A percentile compares a stretch with the other conserved stretches of the same genome.
These are phyloP conservation scores for Fusarium proliferatum DNA, from an alignment of 2,329 filamentous ascomycete species.

Conservation along the genomic window DNA sequence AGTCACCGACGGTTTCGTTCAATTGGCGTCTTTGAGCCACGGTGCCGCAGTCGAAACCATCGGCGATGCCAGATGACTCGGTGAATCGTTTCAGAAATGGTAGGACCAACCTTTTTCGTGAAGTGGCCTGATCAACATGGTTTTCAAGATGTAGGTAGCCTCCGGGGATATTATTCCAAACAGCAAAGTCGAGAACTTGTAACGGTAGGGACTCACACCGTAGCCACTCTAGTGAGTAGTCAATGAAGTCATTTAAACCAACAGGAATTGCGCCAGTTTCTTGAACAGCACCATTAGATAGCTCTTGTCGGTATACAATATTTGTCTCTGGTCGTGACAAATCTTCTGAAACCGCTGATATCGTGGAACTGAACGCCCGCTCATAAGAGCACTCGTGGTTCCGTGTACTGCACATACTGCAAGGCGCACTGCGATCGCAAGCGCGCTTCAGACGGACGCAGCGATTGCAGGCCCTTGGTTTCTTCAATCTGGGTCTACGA, in stretches of 20 bases:
- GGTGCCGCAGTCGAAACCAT: neutral
- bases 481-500: neutral
- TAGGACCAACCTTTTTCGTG: neutral
- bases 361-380: rapidly evolving
- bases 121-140: neutral
- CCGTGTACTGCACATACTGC: neutral
- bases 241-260: neutral
- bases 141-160: no score
- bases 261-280: neutral
- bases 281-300: rapidly evolving
- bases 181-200: neutral
- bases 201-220: neutral
- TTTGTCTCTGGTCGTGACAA: neutral
- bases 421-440: neutral
- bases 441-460: neutral
- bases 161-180: no score
- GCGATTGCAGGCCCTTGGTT: neutral
- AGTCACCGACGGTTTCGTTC: rapidly evolving
- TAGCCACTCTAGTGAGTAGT: neutral
- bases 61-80: no score
- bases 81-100: neutral
- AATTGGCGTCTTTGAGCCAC: neutral
- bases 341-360: neutral
- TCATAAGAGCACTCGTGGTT: neutral
- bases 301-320: neutral